Conservation (phyloP, 495 filamentous ascomycete genomes). For the Hyaloscypha variabilis region DNA sequence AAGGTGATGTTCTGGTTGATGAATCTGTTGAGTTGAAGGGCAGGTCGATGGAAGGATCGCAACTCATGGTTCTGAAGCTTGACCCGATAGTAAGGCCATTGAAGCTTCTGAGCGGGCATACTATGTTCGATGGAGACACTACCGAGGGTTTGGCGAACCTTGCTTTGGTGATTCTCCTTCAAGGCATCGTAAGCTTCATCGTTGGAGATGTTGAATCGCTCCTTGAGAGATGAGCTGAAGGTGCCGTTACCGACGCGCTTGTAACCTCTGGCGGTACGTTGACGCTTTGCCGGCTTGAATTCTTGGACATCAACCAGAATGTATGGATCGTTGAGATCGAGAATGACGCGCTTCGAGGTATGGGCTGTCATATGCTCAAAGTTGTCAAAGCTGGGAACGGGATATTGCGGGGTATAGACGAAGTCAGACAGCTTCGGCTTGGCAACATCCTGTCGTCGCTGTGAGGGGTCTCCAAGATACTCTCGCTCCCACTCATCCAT, state of each 20-base stretch:
- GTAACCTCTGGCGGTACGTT: constrained; percentile 39
- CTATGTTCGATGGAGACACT: constrained; percentile 87
- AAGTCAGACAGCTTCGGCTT: constrained; percentile 33
- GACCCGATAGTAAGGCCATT: constrained; percentile 92
- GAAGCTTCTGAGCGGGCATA: constrained; percentile 84
- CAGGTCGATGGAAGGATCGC: constrained; percentile 88
- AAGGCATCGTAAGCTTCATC: constrained; percentile 93
- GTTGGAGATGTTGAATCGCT: constrained; percentile 93
- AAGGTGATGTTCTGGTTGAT: constrained; percentile 56
- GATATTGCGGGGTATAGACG: constrained; percentile 44
- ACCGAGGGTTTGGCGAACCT: constrained; percentile 87
- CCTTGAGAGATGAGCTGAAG: constrained; percentile 61
- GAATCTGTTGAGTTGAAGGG: constrained; percentile 60
- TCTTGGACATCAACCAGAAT: constrained; percentile 72
- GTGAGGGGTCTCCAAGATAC: constrained; percentile 46
- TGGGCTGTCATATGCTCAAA: constrained; percentile 64
- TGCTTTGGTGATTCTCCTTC: constrained; percentile 95
- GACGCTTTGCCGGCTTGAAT: constrained; percentile 38
- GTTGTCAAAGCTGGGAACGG: constrained; percentile 48
- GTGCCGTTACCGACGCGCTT: constrained; percentile 58
- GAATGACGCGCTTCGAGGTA: constrained; percentile 71
- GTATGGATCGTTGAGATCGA: constrained; percentile 91
- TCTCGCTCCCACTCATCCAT: constrained; percentile 55
- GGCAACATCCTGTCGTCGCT: constrained; percentile 36
- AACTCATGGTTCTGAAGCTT: constrained; percentile 78